These are phyloP conservation scores for Talaromyces sp. DNA, from an alignment of 2,329 filamentous ascomycete species.

Conservation along the genomic window DNA sequence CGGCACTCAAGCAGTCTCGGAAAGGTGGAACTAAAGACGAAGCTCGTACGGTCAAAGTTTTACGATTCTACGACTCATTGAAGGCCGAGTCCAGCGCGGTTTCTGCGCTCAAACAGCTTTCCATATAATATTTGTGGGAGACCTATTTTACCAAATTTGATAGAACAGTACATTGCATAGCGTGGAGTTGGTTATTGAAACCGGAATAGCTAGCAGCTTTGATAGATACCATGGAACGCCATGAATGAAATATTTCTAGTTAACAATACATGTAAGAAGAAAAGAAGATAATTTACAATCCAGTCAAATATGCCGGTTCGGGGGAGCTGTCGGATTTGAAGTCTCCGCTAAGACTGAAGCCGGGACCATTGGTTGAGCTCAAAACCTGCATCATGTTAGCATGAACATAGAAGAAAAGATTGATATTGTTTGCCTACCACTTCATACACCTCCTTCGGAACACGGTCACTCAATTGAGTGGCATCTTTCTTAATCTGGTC, in stretches of 20 bases:
- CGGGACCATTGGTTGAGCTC: slow-evolving; percentile 80
- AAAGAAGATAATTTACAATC: slow-evolving; percentile 47
- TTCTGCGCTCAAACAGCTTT: slow-evolving; percentile 48
- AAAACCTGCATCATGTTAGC: slow-evolving; percentile 52
- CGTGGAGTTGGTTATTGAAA: slow-evolving; percentile 40
- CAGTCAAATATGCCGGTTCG: slow-evolving; percentile 46
- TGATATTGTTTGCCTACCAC: slow-evolving; percentile 45
- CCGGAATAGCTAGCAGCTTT: slow-evolving; percentile 18
- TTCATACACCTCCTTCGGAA: slow-evolving; percentile 68
- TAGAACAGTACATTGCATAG: slow-evolving; percentile 32
- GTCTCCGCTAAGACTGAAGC: slow-evolving; percentile 77
- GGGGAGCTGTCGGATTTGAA: slow-evolving; percentile 60
- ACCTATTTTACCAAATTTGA: neutral
- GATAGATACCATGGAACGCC: slow-evolving; percentile 41
- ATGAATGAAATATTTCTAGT: slow-evolving; percentile 29
- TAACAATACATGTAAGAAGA: slow-evolving; percentile 41
- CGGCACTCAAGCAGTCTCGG: slow-evolving; percentile 56
- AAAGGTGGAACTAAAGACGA: slow-evolving; percentile 30
- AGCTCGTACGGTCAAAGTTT: slow-evolving; percentile 48
- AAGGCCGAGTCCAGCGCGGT: slow-evolving; percentile 57
- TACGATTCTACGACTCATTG: slow-evolving; percentile 58
- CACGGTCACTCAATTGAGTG: slow-evolving; percentile 56
- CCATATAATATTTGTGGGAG: slow-evolving; percentile 23
- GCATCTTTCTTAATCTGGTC: slow-evolving; percentile 74
- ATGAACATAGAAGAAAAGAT: slow-evolving; percentile 20